Base-by-base conservation (phyloP, 1,284 basidiomycete genomes). In the Apiotrichum gracile region DNA sequence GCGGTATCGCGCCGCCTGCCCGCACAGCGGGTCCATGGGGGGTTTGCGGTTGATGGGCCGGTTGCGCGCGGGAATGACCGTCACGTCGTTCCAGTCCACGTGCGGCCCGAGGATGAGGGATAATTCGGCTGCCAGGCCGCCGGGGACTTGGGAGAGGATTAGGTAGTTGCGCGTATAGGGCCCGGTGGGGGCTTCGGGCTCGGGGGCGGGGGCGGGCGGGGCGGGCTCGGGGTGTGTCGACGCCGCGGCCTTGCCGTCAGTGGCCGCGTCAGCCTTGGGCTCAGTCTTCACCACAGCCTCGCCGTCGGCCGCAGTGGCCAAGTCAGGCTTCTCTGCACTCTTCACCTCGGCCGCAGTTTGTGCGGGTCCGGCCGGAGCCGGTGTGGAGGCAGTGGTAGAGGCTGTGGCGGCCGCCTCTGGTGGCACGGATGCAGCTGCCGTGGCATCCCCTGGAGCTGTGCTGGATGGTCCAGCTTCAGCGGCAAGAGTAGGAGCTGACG, bases 1-100 rank as follows among this genome's bases (percentile, higher is more conserved):
- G 29, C 73, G 69, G 63, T 80, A 80, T 22, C 65, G 62, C 0
- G 78, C 79, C 0, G 73, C 68, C 6, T 73, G 63, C 14, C 78
- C 79, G 0, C 78, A 79, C 46, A 80, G 68, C 1, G 76, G 77
- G 56, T 78, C 79, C 21, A 69, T 62, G 4, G 69, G 68, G 31
- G 59, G 63, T 25, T 61, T 61, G 14, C 70, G 65, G 49, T 65
- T 72, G 44, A 75, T 65, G 4, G 76, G 76, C 4, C 77, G 62
- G 50, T 74, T 75, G 3, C 76, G 71, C 1, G 68, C 60, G 0
- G 76, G 73, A 2, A 77, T 72, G 21, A 73, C 65, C 21, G 69
- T 60, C 29, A 74, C 62, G 27, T 66, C 49, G 24, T 69, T 67
- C 79, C 79, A 80, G 29, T 70, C 65, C 34, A 72, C 72, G 54